Percentiles rank a stretch among this genome's conserved stretches.
Conservation (phyloP, 371 early-diverging fungal genomes). For the Smittium mucronatum region DNA sequence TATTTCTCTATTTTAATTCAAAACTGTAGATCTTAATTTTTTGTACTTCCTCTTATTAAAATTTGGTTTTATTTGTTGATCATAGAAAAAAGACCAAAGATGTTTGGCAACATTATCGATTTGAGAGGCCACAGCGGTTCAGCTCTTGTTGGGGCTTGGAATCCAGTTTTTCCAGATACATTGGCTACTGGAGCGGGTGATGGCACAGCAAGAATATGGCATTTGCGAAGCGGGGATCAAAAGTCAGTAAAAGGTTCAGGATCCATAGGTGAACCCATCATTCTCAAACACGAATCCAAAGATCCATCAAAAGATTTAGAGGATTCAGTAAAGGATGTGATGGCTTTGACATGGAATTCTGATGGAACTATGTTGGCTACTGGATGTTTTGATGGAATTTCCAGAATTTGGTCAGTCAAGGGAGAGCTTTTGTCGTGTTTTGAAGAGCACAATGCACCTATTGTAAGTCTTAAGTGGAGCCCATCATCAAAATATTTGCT, state of each 20-base stretch:
- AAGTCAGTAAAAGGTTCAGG: background rate
- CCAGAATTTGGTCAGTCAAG: slow-evolving; percentile 68
- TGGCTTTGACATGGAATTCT: slow-evolving; percentile 85
- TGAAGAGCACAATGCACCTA: slow-evolving; percentile 64
- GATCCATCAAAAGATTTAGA: slow-evolving; percentile 30
- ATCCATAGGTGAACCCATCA: background rate
- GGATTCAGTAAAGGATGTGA: slow-evolving; percentile 50
- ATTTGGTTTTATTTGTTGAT: background rate
- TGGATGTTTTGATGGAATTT: slow-evolving; percentile 82
- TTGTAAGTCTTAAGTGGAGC: slow-evolving; percentile 82
- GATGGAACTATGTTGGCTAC: slow-evolving; percentile 73
- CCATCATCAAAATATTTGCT: slow-evolving; percentile 59
- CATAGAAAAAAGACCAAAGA: slow-evolving; percentile 7
- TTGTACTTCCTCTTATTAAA: no score
- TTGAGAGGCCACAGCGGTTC: slow-evolving; percentile 48
- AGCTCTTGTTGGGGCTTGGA: slow-evolving; percentile 76
- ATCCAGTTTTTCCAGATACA: slow-evolving; percentile 43
- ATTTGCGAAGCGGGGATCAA: slow-evolving; percentile 30
- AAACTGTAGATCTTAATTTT: no score
- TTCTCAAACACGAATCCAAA: background rate
- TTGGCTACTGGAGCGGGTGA: slow-evolving; percentile 88
- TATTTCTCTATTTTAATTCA: background rate
- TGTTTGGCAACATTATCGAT: slow-evolving; percentile 17
- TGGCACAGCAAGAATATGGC: slow-evolving; percentile 78
- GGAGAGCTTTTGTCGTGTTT: slow-evolving; percentile 56